Conservation (phyloP, 2,329 filamentous ascomycete species). For the Botryotinia calthae region DNA sequence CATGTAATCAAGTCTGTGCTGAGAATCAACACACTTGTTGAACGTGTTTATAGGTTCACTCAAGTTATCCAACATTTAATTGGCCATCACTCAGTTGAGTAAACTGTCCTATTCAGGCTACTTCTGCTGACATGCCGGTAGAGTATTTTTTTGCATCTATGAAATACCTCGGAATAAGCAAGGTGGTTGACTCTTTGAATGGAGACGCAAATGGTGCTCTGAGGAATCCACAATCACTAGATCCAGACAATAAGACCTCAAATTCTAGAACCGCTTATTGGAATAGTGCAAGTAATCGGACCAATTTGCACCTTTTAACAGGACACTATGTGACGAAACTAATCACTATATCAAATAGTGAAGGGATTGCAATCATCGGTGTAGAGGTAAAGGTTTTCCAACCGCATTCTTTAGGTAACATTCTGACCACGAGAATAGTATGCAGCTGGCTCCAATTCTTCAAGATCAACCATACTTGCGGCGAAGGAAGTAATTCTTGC, state of each 20-base stretch:
- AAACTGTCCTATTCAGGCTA: neutral
- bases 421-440: conserved; percentile 11
- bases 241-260: conserved; percentile 16
- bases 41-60: neutral
- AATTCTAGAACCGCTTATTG: conserved; percentile 16
- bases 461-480: conserved; percentile 29
- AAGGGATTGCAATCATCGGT: neutral
- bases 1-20: neutral
- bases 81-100: conserved; percentile 18
- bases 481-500: conserved; percentile 48
- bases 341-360: neutral
- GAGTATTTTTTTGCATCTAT: conserved; percentile 13
- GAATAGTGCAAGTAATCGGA: conserved; percentile 13
- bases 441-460: conserved; percentile 30
- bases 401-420: neutral
- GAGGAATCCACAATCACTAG: conserved; percentile 16
- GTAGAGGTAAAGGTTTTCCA: conserved; percentile 6
- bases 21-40: neutral
- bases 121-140: neutral
- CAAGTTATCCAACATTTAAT: conserved; percentile 17
- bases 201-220: conserved; percentile 18
- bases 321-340: conserved; percentile 14
- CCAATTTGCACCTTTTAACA: conserved; percentile 18
- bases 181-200: conserved; percentile 9
- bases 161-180: conserved; percentile 17